A percentile compares a stretch with the other conserved stretches of the same genome.
Conservation (phyloP, 139 green algal genomes). For the Chlamydomonas incerta region DNA sequence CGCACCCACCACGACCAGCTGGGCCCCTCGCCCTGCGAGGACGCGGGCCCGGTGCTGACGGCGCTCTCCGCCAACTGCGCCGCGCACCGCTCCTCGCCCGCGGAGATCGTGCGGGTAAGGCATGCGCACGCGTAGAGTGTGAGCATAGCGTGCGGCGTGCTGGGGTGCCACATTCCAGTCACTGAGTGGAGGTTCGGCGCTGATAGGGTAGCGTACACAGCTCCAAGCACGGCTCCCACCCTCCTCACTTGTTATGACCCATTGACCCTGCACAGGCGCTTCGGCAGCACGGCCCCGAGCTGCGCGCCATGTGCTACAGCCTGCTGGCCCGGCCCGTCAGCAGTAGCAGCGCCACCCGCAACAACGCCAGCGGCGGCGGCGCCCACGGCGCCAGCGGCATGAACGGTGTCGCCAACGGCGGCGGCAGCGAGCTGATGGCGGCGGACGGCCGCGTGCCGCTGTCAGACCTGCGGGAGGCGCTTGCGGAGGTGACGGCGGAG, state of each 20-base stretch:
- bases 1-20: slow-evolving; percentile 45
- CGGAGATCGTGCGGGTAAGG: slow-evolving; percentile 26
- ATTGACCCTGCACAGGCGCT: background rate
- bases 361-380: background rate
- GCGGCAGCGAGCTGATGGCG: background rate
- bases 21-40: slow-evolving; percentile 47
- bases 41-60: slow-evolving; percentile 31
- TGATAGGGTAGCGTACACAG: too few species aligned
- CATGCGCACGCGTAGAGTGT: too few species aligned
- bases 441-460: slow-evolving; percentile 22
- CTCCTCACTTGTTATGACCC: background rate
- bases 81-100: background rate
- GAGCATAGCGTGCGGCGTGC: too few species aligned
- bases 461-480: background rate
- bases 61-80: slow-evolving; percentile 38
- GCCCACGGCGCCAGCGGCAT: too few species aligned
- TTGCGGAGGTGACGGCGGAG: slow-evolving; percentile 34
- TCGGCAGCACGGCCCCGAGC: slow-evolving; percentile 39
- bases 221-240: background rate
- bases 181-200: too few species aligned
- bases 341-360: background rate
- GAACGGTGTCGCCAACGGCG: too few species aligned
- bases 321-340: background rate
- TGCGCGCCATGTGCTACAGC: slow-evolving; percentile 37
- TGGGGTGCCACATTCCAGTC: too few species aligned